These are phyloP conservation scores for Sclerotinia spermophila DNA, from an alignment of 2,329 filamentous ascomycete species.

Conservation along the genomic window DNA sequence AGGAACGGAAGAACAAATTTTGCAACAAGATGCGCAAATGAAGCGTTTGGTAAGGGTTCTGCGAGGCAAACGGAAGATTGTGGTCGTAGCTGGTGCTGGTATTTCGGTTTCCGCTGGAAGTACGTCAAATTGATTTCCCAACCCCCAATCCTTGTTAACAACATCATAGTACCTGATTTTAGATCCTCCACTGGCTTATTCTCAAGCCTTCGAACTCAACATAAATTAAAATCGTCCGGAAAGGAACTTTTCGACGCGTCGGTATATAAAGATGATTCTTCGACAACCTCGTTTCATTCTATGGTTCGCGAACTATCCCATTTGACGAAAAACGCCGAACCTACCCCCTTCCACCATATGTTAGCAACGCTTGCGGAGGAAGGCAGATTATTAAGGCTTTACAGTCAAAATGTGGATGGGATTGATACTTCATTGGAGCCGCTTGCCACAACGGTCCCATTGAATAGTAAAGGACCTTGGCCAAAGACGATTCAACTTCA, in stretches of 20 bases:
- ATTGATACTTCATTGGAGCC: constrained; percentile 83
- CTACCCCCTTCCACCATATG: constrained; percentile 90
- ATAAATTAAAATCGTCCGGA: constrained; percentile 88
- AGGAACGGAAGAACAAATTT: constrained; percentile 43
- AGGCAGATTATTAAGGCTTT: constrained; percentile 81
- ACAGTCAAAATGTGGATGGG: constrained; percentile 95
- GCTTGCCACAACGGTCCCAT: constrained; percentile 73
- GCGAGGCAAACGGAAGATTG: constrained; percentile 90
- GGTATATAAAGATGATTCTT: constrained; percentile 87
- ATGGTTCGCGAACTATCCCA: constrained; percentile 90
- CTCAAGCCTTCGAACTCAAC: constrained; percentile 75
- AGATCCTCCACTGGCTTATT: constrained; percentile 89
- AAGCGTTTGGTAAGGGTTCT: constrained; percentile 70
- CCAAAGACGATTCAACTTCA: constrained; percentile 91
- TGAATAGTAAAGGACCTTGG: constrained; percentile 85
- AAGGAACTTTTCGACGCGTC: constrained; percentile 97
- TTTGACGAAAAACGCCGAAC: constrained; percentile 70
- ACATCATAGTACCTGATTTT: constrained; percentile 77
- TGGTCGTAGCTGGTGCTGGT: constrained; percentile 91
- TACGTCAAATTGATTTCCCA: constrained; percentile 46
- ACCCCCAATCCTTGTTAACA: constrained; percentile 22
- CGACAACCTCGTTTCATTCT: constrained; percentile 87
- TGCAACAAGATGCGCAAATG: constrained; percentile 59
- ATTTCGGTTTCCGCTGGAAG: constrained; percentile 95
- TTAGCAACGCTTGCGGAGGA: constrained; percentile 86